phyloP scores from a whole-genome alignment of 1,284 basidiomycete genomes.

The Bjerkandera adusta region DNA sequence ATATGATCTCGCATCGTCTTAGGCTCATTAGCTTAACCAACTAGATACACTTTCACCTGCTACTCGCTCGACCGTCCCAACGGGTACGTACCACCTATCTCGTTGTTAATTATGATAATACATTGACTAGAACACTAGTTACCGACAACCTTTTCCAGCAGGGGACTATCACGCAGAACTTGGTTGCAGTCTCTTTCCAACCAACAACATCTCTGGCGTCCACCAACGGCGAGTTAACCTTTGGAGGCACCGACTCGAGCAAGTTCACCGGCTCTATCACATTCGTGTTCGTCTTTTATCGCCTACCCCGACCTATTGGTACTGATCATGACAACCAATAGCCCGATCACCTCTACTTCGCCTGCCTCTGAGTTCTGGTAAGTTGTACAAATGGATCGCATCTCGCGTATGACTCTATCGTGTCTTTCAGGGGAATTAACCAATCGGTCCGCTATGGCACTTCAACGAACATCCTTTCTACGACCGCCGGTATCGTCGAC shows the following conservation, averaged over 20 bases:
- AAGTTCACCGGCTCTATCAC: conserved; percentile 48
- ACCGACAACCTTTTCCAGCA: conserved; percentile 46
- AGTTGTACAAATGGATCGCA: no score
- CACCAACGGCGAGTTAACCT: conserved; percentile 32
- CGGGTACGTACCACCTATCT: conserved; percentile 10
- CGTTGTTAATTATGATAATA: neutral
- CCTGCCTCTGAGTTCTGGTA: conserved; percentile 35
- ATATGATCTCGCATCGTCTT: neutral
- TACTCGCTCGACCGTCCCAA: conserved; percentile 17
- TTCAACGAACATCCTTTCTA: conserved; percentile 24
- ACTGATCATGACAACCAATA: conserved; percentile 6
- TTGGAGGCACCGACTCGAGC: conserved; percentile 46
- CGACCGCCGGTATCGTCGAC: conserved; percentile 29
- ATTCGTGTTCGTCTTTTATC: conserved; percentile 27
- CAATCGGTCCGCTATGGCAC: conserved; percentile 26
- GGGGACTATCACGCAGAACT: conserved; percentile 24
- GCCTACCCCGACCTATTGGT: neutral
- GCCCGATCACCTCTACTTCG: conserved; percentile 27
- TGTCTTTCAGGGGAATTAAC: conserved; percentile 28
- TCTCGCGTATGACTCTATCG: no score
- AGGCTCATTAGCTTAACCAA: neutral
- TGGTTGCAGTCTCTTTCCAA: conserved; percentile 46
- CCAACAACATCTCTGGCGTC: conserved; percentile 31
- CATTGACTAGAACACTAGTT: conserved; percentile 11
- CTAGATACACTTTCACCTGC: conserved; percentile 15